Conservation (phyloP, 2,329 filamentous ascomycete genomes). For the Thelonectria olida region DNA sequence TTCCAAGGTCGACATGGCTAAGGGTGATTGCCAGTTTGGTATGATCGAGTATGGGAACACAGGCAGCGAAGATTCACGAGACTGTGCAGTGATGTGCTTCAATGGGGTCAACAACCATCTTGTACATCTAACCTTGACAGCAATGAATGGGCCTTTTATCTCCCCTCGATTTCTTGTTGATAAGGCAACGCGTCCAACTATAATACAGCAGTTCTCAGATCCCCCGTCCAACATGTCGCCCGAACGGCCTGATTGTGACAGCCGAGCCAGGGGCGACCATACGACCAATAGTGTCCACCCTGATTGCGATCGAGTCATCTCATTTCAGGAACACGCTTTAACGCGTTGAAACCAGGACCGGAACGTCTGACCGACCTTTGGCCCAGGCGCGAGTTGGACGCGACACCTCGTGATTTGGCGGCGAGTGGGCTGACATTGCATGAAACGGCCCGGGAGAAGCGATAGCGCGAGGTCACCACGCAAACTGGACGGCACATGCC, state of each 20-base stretch:
- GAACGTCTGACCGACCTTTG: slow-evolving; percentile 15
- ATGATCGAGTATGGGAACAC: background rate
- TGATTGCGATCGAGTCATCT: slow-evolving; percentile 11
- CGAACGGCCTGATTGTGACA: slow-evolving; percentile 20
- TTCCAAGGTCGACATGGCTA: slow-evolving; percentile 9
- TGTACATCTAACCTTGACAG: background rate
- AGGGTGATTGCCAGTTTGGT: background rate
- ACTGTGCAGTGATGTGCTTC: background rate
- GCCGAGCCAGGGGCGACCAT: background rate
- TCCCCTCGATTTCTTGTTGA: background rate
- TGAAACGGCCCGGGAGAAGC: slow-evolving; percentile 12
- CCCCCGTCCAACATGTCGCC: background rate
- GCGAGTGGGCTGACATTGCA: slow-evolving; percentile 23
- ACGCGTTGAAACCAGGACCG: slow-evolving; percentile 1
- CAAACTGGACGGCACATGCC: background rate
- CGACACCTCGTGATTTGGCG: slow-evolving; percentile 34
- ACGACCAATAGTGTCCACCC: background rate
- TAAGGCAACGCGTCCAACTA: background rate
- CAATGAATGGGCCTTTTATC: background rate
- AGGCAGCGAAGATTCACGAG: background rate
- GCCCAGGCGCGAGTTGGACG: slow-evolving; percentile 23
- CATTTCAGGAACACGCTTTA: slow-evolving; percentile 22
- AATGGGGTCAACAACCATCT: background rate
- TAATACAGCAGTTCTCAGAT: background rate
- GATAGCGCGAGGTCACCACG: background rate